Evolutionary conservation across 768 basidiomycete species (phyloP), one percentile per base, ranked within the genome.

Genomic region (Hericium coralloides): DNA sequence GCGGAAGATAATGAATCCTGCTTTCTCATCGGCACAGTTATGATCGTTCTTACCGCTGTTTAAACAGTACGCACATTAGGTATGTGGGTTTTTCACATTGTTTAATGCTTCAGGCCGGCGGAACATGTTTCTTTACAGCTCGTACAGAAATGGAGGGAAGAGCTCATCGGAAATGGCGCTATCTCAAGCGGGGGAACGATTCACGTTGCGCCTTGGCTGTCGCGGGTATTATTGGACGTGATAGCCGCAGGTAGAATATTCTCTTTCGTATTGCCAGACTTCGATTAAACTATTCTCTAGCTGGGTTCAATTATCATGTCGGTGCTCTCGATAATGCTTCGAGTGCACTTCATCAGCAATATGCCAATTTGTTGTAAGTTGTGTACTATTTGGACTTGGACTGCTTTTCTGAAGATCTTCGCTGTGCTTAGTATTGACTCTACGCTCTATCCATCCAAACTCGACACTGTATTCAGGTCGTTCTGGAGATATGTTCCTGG

Each of bases 401-500:
- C 2, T 7, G 5, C 3, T 7, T 4, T 43, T 43, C 12, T 8
- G 2, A 43, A 15, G 41, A 17, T 43, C 41, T 43, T 15, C 12
- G 14, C 41, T 15, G 3, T 43, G 26, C 6, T 5, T 43, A 61
- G 60, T 18, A 39, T 61, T n/a, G 60, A 61, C 38, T 22, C 59
- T 14, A 57, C 55, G 5, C 50, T 61, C 15, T 61, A 61, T 23
- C 60, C 60, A 9, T 57, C 55, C 8, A 48, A 38, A 15, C 48
- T 55, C n/a, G 59, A 61, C 37, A 6, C 60, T 2, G 53, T 60
- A 37, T 61, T 61, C 50, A 54, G 10, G 31, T 14, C 55, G 2
- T 20, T 60, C 18, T 61, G 60, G 60, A 36, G 38, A 4, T 60
- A 52, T 52, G 51, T 61, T 20, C 55, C 59, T 15, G 53, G 38